Evolutionary conservation across 441 rosid genomes (phyloP).

Genomic region (Jatropha multifida): DNA sequence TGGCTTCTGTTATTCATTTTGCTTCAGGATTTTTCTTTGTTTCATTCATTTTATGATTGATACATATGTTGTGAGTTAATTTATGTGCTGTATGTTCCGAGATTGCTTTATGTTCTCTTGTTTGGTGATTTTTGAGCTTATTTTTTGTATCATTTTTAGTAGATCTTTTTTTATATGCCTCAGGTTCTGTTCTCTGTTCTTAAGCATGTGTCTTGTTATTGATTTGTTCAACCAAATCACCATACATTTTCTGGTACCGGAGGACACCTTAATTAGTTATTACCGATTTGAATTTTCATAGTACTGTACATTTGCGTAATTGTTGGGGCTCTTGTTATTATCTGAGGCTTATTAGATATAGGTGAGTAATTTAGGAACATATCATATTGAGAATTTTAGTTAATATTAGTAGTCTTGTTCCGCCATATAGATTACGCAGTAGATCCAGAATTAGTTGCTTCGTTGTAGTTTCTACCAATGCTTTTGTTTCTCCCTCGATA

Average conservation of each 20-base stretch:
- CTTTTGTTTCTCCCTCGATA: background rate
- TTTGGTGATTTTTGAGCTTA: background rate
- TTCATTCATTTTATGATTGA: background rate
- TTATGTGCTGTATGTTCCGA: constrained; percentile 11
- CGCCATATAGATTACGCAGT: background rate
- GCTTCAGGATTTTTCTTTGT: constrained; percentile 1
- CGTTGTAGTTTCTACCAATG: background rate
- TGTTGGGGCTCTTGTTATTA: background rate
- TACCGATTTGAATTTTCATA: background rate
- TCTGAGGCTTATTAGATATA: background rate
- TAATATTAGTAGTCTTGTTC: background rate
- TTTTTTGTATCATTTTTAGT: background rate
- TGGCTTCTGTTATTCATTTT: constrained; percentile 28
- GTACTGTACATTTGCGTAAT: background rate
- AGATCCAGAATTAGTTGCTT: constrained; percentile 9
- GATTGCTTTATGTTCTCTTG: constrained; percentile 12
- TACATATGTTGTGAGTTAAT: constrained; percentile 12
- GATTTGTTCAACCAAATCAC: background rate
- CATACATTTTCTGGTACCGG: background rate
- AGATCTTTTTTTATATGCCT: constrained; percentile 21
- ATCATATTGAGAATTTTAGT: background rate
- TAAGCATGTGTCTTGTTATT: background rate
- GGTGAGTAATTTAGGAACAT: constrained; percentile 2
- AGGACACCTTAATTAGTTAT: background rate
- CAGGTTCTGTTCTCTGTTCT: background rate